Base-by-base conservation (phyloP, 1,139 yeast genomes). In the Debaryomycetaceae sp. region DNA sequence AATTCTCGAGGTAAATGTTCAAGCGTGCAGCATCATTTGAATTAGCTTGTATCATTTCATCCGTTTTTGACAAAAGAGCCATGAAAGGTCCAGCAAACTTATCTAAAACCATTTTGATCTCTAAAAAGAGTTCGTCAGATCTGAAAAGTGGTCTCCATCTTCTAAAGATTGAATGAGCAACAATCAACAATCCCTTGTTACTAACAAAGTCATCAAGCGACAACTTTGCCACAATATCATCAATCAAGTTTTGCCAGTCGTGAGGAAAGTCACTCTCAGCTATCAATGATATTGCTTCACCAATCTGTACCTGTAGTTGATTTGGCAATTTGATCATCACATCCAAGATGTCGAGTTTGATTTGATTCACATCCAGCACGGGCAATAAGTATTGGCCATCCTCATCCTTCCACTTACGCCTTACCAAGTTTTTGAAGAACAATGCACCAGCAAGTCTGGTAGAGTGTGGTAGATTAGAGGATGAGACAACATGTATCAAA, bases 241-340 rank as follows among this genome's bases (percentile, higher is more conserved):
- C 93, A 34, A 95, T 76, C 49, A 95, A 75, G 44, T 78, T 76
- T 3, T 81, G 80, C 99, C 99, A 95, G 45, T 82, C 73, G 41
- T 85, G 85, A 1, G 99, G 99, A 68, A 95, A 95, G 62, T 95
- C 99, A 48, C 90, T 83, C 60, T 91, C 97, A 4, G 99, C 99
- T 59, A 95, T 93, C 44, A 88, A 74, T 22, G 96, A 83, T 45
- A 93, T 85, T 4, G 97, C 84, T 63, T 95, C 99, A 45, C 98
- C 99, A 45, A 95, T 78, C 68, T 95, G 99, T 17, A 85, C 75
- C 62, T 93, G 97, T 47, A 93, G 70, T 42, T 78, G 76, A 48
- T 68, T 71, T 11, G 97, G 97, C 45, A 91, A 72, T 37, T 80
- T 65, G 49, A 90, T 85, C 98, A 95, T 90, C 47, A 90, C 68